Base-by-base conservation (phyloP, 805 yeast genomes). In the Hanseniaspora vineae region DNA sequence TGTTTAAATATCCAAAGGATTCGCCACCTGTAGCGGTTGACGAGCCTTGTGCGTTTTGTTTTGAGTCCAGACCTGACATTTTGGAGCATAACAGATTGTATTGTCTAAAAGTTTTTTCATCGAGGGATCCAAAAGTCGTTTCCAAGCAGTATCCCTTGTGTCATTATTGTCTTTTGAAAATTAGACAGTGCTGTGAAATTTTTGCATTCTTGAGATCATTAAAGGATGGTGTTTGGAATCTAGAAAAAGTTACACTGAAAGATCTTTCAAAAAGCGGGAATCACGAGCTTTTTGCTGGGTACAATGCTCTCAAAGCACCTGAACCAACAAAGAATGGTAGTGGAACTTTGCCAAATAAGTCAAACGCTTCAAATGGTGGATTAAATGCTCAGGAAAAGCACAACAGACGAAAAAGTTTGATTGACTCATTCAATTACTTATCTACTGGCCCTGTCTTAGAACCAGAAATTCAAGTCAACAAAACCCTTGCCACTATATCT, bases 21-120 rank as follows among this genome's bases (percentile, higher is more conserved):
- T 69, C 76, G 2, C 81, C 78, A 6, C 90, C 95, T 0, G 79
- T 84, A 15, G 95, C 95, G 0, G 75, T 84, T 19, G 70, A 73
- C 45, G 77, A 78, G 2, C 78, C 88, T 5, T 90, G 97, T 65
- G 71, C 88, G 4, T 69, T 90, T 42, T 90, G 97, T 67, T 90
- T 89, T 6, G 97, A 89, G 62, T 59, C 65, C 12, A 72, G 95
- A 51, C 73, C 75, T 57, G 86, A 80, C 56, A 72, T 77, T 48
- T 68, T 84, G 51, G 84, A 81, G 54, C 88, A 85, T 63, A 81
- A 90, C 2, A 75, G 97, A 52, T 65, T 86, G 52, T 84, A 88
- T 60, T 73, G 75, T 48, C 66, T 89, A 58, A 80, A 78, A 52
- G 66, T 75, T 46, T 64, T 71, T 57, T 54, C 58, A 11, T 59